phyloP scores from a whole-genome alignment of 495 filamentous ascomycete species.

The Achaetomiella virescens region DNA sequence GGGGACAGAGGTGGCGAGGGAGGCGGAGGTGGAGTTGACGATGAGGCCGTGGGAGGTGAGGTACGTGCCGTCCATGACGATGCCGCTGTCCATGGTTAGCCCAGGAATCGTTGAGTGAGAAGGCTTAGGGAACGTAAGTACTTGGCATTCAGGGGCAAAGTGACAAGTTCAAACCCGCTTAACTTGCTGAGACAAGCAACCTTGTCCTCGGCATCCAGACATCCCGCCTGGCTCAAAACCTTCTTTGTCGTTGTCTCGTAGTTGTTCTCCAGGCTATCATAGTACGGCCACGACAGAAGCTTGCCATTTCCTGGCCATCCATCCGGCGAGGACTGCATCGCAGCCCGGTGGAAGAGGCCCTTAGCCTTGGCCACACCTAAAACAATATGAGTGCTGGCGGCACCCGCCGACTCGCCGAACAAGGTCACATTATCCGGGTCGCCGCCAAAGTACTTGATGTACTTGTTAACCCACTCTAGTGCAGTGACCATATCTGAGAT shows the following conservation, averaged over 20 bases:
- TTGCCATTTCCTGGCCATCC: slow-evolving; percentile 25
- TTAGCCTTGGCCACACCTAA: slow-evolving; percentile 35
- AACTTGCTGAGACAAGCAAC: slow-evolving; percentile 33
- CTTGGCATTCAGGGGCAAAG: slow-evolving; percentile 28
- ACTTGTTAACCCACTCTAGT: slow-evolving; percentile 58
- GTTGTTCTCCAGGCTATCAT: slow-evolving; percentile 30
- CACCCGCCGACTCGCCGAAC: slow-evolving; percentile 51
- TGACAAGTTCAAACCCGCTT: slow-evolving; percentile 30
- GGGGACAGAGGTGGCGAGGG: slow-evolving; percentile 19
- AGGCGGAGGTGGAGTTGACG: slow-evolving; percentile 19
- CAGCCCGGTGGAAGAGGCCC: slow-evolving; percentile 39
- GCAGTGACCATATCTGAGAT: slow-evolving; percentile 27
- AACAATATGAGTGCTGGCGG: slow-evolving; percentile 22
- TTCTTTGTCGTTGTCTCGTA: slow-evolving; percentile 25
- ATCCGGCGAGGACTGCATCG: slow-evolving; percentile 35
- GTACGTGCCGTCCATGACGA: slow-evolving; percentile 35
- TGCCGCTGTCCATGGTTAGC: slow-evolving; percentile 2
- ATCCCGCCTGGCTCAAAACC: slow-evolving; percentile 29
- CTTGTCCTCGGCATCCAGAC: slow-evolving; percentile 22
- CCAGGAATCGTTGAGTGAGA: not conserved
- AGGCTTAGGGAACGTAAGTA: slow-evolving; percentile 13
- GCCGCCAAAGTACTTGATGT: slow-evolving; percentile 61
- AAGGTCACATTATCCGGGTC: slow-evolving; percentile 56
- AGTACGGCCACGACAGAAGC: slow-evolving; percentile 20
- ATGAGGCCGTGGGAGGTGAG: slow-evolving; percentile 23